A percentile compares a stretch with the other conserved stretches of the same genome.
Evolutionary conservation across 2,329 filamentous ascomycete species (phyloP).

Genomic region (Laburnicola sp.): DNA sequence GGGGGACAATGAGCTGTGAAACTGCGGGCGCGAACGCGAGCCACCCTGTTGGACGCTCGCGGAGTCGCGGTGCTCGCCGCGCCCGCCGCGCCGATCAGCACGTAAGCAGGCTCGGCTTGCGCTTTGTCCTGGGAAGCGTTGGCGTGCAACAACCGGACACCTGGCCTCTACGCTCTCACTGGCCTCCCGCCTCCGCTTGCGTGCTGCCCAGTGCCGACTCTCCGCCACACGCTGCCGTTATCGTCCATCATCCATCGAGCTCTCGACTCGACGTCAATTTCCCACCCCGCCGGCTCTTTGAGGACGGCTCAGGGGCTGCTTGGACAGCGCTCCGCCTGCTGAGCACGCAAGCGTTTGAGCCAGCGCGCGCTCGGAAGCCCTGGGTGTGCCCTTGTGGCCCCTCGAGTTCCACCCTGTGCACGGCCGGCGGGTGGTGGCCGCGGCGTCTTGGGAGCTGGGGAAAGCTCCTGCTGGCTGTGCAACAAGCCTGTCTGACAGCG

Average conservation of each 20-base stretch:
- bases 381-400: conserved; percentile 22
- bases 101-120: background rate
- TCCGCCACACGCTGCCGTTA: conserved; percentile 25
- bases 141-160: conserved; percentile 1
- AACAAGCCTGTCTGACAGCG: conserved; percentile 6
- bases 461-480: conserved; percentile 27
- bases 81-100: conserved; percentile 7
- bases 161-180: conserved; percentile 34
- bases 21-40: background rate
- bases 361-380: conserved; percentile 25
- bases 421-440: conserved; percentile 32
- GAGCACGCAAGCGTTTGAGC: conserved; percentile 36
- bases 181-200: conserved; percentile 14
- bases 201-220: conserved; percentile 1
- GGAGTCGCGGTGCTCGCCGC: background rate
- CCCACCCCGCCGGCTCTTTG: conserved; percentile 7
- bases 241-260: conserved; percentile 22
- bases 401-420: conserved; percentile 25
- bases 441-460: conserved; percentile 29
- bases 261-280: background rate
- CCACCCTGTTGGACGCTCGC: background rate
- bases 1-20: background rate
- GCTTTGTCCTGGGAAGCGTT: background rate
- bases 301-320: conserved; percentile 31
- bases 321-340: conserved; percentile 24